Base-by-base conservation (phyloP, 2,329 filamentous ascomycete species). In the Colletotrichum tabaci region DNA sequence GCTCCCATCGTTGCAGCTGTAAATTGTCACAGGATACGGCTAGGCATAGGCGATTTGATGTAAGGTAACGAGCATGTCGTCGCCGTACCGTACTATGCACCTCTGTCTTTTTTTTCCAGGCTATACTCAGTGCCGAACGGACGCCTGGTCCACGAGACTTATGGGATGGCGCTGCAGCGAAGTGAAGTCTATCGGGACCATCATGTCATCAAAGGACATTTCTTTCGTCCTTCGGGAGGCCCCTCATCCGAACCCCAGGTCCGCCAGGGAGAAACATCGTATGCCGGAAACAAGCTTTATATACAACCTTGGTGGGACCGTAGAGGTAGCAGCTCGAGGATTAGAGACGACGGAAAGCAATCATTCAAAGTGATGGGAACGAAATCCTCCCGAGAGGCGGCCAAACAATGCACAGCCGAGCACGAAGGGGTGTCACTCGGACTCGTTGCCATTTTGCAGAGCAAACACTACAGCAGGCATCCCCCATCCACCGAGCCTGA, bases 261-360 rank as follows among this genome's bases (percentile, higher is more conserved):
- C 57, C 38, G 23, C 57, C 15, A 57, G 15, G 21, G 47, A 67
- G 57, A 61, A 71, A 62, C 57, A 26, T 61, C 44, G 42, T 47
- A 35, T 67, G 68, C 68, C 64, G 44, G 64, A 58, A 62, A 67
- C 16, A 71, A 71, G 68, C 57, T 67, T 71, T 62, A 38, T 38
- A 62, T 30, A 62, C 44, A 57, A 47, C 52, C 26, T 46, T 21
- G 4, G 64, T 40, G 44, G 52, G 26, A 58, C 16, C 35, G 47
- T n/a, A 57, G 49, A 26, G 26, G 56, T 46, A 40, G 42, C 56
- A 58, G 47, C 21, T 40, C 15, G 21, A 53, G n/a, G 60, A 18
- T 50, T 47, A 40, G 42, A 23, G 63, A 53, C 35, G 18, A 18
- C 13, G 38, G 56, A 44, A 18, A 30, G 55, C 21, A 61, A 40